These are phyloP conservation scores for Schizosaccharomyces lindneri DNA, from an alignment of 805 yeast species.

Conservation along the genomic window DNA sequence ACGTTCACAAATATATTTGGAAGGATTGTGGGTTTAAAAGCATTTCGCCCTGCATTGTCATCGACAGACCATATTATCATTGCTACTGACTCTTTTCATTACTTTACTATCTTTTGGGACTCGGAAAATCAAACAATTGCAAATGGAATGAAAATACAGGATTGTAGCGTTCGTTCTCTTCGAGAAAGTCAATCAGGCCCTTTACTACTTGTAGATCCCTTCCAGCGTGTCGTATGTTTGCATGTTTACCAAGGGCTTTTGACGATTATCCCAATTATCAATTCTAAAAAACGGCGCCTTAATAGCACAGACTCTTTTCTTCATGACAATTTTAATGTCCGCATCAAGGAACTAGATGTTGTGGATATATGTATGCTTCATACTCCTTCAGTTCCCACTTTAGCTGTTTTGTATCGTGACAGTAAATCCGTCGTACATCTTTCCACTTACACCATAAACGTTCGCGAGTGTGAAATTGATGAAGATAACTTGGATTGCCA, in stretches of 20 bases:
- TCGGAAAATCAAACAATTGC: not conserved
- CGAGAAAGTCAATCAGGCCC: not conserved
- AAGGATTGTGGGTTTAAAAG: not conserved
- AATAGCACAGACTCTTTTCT: not conserved
- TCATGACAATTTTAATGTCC: not conserved
- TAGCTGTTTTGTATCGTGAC: conserved; percentile 1
- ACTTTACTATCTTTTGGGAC: conserved; percentile 1
- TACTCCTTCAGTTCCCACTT: not conserved
- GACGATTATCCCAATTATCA: not conserved
- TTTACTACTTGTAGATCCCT: not conserved
- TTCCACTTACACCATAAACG: not conserved
- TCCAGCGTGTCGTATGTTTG: not conserved
- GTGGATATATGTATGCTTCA: not conserved
- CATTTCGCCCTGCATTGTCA: not conserved
- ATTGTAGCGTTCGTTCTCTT: not conserved
- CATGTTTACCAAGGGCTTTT: conserved; percentile 1
- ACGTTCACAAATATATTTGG: not conserved
- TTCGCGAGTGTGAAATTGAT: not conserved
- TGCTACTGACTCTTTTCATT: not conserved
- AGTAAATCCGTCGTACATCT: not conserved
- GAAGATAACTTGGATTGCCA: not conserved
- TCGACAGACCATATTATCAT: not conserved
- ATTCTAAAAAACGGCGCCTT: not conserved
- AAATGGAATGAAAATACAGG: not conserved
- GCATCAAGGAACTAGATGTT: not conserved